Conservation (phyloP, 1,284 basidiomycete genomes). For the Papiliotrema flavescens region DNA sequence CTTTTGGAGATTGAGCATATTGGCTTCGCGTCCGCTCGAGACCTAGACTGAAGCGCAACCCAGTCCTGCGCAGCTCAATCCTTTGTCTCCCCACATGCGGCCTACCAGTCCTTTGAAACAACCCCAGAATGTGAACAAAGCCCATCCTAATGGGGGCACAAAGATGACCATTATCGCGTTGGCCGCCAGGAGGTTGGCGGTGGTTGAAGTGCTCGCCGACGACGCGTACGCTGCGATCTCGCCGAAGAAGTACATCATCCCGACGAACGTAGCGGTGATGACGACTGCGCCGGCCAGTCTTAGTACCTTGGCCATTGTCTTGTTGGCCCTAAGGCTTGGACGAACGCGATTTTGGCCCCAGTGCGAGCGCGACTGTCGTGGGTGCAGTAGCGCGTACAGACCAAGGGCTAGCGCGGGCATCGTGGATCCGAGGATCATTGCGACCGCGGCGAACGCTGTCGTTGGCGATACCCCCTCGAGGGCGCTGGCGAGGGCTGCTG, state of each 20-base stretch:
- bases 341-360: neutral
- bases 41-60: no score
- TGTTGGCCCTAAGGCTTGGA: neutral
- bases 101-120: no score
- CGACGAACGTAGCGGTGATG: neutral
- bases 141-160: no score
- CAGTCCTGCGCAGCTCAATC: no score
- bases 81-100: no score
- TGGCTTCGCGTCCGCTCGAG: no score
- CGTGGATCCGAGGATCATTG: neutral
- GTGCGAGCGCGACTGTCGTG: neutral
- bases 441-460: neutral
- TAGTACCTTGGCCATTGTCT: neutral
- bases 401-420: neutral
- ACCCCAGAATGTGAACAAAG: no score
- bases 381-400: constrained; percentile 2
- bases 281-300: neutral
- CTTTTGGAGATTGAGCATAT: no score
- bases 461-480: neutral
- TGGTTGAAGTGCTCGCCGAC: no score
- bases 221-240: constrained; percentile 1
- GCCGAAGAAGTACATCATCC: constrained; percentile 5
- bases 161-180: no score
- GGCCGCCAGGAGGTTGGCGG: no score
- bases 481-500: neutral